Evolutionary conservation across 2,329 filamentous ascomycete genomes (phyloP), one percentile per base, ranked within the genome.

Genomic region (Sphaerulina vaccinii): DNA sequence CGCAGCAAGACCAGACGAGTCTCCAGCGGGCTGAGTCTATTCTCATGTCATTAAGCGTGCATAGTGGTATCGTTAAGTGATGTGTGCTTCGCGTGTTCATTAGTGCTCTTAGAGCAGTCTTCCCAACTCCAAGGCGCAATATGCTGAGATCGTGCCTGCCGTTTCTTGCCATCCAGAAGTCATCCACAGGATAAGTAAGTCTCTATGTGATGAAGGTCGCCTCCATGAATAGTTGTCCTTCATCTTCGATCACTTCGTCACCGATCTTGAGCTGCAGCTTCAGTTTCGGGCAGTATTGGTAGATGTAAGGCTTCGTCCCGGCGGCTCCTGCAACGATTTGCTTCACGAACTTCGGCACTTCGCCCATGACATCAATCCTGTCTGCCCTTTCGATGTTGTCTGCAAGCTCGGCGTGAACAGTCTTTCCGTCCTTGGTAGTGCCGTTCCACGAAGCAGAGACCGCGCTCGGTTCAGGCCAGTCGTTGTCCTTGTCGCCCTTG

Each of bases 221-320:
- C 75, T 99, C 93, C 51, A 82, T 83, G 73, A 95, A 95, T 49
- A 95, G 73, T 40, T 74, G 76, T 41, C 93, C 93, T 66, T 90
- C 77, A 71, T 97, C 92, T 15, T 79, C 77, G 56, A 84, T 81
- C 64, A 91, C 87, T 64, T 88, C 79, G 52, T 90, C 90, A 42
- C 88, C 90, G 58, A 92, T 79, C 73, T 91, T 93, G 62, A 99
- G 66, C 78, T 93, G 92, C 62, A 99, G 75, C 13, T 81, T 82
- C 51, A 89, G 79, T 65, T 82, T 82, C 52, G 88, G 86, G 15
- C 79, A 79, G 72, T 85, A 97, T 87, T 95, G 93, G 74, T 96
- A 99, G 64, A 99, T 97, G 71, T 96, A 99, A 4, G 93, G 93
- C 77, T 90, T 93, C 22, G 93, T 95, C 57, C 93, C 93, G 3